These are phyloP conservation scores for Ustilago trichophora DNA, from an alignment of 1,284 basidiomycete genomes.

Conservation along the genomic window DNA sequence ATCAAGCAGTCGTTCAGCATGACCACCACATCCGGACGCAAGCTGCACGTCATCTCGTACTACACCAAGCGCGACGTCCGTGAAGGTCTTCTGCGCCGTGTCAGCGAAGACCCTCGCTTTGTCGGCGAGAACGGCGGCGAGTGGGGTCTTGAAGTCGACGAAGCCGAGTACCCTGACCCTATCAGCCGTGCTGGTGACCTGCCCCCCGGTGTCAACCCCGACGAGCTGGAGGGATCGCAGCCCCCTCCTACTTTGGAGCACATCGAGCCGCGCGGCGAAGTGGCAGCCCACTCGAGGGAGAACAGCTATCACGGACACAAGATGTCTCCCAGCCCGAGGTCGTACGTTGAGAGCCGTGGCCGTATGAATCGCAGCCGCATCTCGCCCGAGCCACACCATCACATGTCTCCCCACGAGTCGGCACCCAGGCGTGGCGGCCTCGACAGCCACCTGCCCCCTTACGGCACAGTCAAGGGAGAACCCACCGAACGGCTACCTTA, in stretches of 20 bases:
- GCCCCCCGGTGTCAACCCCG: slow-evolving; percentile 30
- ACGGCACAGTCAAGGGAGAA: slow-evolving; percentile 11
- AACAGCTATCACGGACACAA: slow-evolving; percentile 9
- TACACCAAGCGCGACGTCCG: slow-evolving; percentile 63
- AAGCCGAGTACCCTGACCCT: slow-evolving; percentile 53
- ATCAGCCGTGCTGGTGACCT: slow-evolving; percentile 49
- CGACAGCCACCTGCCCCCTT: slow-evolving; percentile 9
- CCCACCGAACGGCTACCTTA: slow-evolving; percentile 17
- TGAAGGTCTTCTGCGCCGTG: slow-evolving; percentile 54
- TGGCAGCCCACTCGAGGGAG: slow-evolving; percentile 1
- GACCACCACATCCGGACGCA: slow-evolving; percentile 63
- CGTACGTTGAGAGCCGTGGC: slow-evolving; percentile 9
- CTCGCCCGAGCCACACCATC: too few relatives aligned
- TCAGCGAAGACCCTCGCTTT: slow-evolving; percentile 64
- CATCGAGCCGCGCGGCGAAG: slow-evolving; percentile 8
- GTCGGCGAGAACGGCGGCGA: slow-evolving; percentile 58
- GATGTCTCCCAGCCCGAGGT: slow-evolving; percentile 1
- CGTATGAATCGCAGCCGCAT: too few relatives aligned
- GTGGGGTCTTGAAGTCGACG: slow-evolving; percentile 55
- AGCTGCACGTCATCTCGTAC: slow-evolving; percentile 65
- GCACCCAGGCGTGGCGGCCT: slow-evolving; percentile 8
- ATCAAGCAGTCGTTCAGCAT: slow-evolving; percentile 66
- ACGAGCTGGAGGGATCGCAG: slow-evolving; percentile 32
- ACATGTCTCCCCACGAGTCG: slow-evolving; percentile 5
- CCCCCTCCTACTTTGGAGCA: slow-evolving; percentile 23